Evolutionary conservation across 2,329 filamentous ascomycete species (phyloP), one percentile per base, ranked within the genome.

Genomic region (Aspergillus sergii): DNA sequence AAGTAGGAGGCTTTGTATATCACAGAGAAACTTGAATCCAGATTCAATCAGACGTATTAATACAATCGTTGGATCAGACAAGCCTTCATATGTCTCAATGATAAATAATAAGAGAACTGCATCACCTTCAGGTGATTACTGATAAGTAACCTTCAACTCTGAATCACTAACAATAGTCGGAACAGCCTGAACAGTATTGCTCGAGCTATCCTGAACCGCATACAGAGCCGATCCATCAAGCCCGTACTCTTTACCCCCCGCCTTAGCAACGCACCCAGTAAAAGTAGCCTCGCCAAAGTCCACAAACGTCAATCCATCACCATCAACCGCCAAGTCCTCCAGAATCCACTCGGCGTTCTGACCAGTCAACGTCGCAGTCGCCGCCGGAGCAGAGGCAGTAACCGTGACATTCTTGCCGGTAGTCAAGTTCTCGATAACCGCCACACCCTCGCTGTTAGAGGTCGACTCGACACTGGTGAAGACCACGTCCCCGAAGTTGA

Each of bases 61-160:
- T 46, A 46, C 4, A 46, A 1, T 21, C 2, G 6, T n/a, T n/a
- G 19, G 11, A 11, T 21, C 5, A 36, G 34, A 36, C 34, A 36
- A 36, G 34, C 34, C 5, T 16, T 36, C 1, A 6, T 1, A 36
- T 36, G 6, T 7, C 34, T 14, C 21, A 46, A 1, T 1, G 4
- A 11, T 43, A n/a, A 9, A n/a, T 0, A 43, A 43, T 7, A 43
- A 43, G 16, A 43, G 1, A 11, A 21, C 12, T 26, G 16, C 45
- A 28, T 5, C 19, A 6, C n/a, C 43, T 84, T 4, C 36, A 16
- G 32, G 9, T 4, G 4, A 41, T 41, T 55, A 64, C 39, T 58
- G 43, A 23, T 48, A 56, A 16, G 56, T 59, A 19, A 62, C 56
- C 60, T 59, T 54, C 60, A 62, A 36, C 50, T 62, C 50, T 16